Evolutionary conservation across 2,329 filamentous ascomycete genomes (phyloP).

Genomic region (Boeremia exigua): DNA sequence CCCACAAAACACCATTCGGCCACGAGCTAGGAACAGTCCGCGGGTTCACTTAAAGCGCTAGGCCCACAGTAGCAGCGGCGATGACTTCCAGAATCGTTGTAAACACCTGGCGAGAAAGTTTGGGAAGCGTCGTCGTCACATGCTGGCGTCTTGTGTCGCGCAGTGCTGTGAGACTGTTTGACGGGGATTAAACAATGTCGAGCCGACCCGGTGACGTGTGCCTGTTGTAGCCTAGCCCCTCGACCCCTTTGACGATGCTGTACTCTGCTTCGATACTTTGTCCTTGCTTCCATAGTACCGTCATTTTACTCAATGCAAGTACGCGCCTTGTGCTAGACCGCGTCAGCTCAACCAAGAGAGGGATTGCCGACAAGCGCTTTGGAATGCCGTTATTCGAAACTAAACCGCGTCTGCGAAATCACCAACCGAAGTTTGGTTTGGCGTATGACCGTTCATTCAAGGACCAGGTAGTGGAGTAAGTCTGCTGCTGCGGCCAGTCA

Average conservation of each 20-base stretch:
- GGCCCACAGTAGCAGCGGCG: conserved; percentile 5
- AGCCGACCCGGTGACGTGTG: conserved; percentile 41
- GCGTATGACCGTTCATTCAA: conserved; percentile 29
- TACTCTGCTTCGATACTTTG: conserved; percentile 16
- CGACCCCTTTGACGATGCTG: conserved; percentile 14
- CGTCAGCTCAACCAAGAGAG: conserved; percentile 15
- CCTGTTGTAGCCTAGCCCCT: conserved; percentile 32
- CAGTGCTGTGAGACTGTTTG: conserved; percentile 24
- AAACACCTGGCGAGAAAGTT: not conserved
- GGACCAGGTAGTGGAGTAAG: conserved; percentile 17
- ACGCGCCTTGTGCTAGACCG: conserved; percentile 13
- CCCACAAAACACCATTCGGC: conserved; percentile 14
- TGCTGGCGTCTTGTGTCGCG: conserved; percentile 27
- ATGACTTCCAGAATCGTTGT: conserved; percentile 6
- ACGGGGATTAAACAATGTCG: conserved; percentile 30
- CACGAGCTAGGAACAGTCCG: conserved; percentile 17
- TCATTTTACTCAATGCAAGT: conserved; percentile 15
- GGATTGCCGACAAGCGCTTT: conserved; percentile 9
- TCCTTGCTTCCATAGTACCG: conserved; percentile 17
- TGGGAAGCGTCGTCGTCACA: conserved; percentile 30
- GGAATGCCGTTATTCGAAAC: conserved; percentile 19
- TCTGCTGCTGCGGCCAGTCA: conserved; percentile 18
- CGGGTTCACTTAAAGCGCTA: conserved; percentile 5
- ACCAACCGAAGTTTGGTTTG: conserved; percentile 15
- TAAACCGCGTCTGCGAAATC: conserved; percentile 1